Evolutionary conservation across 345 rosid genomes (phyloP).

Genomic region (Raphanus sativus): DNA sequence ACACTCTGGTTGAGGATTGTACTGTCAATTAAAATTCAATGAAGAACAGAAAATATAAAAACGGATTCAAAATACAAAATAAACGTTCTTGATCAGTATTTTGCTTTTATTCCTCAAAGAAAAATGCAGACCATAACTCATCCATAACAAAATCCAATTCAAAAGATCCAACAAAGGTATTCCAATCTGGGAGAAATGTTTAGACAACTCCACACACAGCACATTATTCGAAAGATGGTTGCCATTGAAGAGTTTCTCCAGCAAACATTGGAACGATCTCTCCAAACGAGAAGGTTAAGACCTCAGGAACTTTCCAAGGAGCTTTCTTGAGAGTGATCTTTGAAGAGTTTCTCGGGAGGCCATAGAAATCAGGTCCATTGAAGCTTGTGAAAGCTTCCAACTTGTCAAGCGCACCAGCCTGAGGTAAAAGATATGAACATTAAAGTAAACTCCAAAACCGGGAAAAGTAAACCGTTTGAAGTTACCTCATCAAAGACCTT

Average conservation of each 20-base stretch:
- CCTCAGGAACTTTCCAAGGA: conserved; percentile 78
- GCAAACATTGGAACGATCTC: conserved; percentile 89
- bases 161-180: conserved; percentile 5
- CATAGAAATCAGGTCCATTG: conserved; percentile 92
- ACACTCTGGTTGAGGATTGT: too few species aligned
- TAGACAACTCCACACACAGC: background rate
- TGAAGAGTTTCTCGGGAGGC: conserved; percentile 78
- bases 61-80: background rate
- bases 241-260: conserved; percentile 79
- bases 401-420: conserved; percentile 94
- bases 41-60: background rate
- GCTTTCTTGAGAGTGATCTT: conserved; percentile 64
- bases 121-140: conserved; percentile 18
- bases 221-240: conserved; percentile 35
- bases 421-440: background rate
- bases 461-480: conserved; percentile 6
- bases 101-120: conserved; percentile 27
- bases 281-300: conserved; percentile 69
- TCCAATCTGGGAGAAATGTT: background rate
- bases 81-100: conserved; percentile 19
- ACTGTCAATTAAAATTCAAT: conserved; percentile 13
- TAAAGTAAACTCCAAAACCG: background rate
- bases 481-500: conserved; percentile 82
- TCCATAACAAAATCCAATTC: background rate
- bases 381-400: conserved; percentile 93